Percentiles rank a stretch among this genome's conserved stretches.
phyloP scores from a whole-genome alignment of 2,329 filamentous ascomycete species.

The Fusarium graminum region DNA sequence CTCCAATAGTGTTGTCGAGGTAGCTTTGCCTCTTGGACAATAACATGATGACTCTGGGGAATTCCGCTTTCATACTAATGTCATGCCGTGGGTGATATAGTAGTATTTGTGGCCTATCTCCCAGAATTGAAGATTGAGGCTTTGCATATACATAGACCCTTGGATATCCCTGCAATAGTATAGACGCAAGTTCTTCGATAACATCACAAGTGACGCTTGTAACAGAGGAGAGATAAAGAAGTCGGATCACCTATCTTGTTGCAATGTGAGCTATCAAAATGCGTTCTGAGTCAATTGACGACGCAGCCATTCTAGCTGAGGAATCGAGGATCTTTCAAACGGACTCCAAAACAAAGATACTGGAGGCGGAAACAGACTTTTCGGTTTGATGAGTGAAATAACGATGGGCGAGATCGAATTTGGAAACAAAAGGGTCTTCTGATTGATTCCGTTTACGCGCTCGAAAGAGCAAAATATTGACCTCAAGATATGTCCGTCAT shows the following conservation, averaged over 20 bases:
- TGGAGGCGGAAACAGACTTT: constrained; percentile 6
- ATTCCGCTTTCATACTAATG: constrained; percentile 60
- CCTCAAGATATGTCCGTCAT: background rate
- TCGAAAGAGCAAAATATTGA: background rate
- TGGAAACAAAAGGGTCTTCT: constrained; percentile 4
- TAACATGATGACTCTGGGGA: constrained; percentile 56
- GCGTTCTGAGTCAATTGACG: constrained; percentile 7
- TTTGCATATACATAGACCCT: constrained; percentile 9
- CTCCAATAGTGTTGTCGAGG: constrained; percentile 64
- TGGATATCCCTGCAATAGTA: constrained; percentile 42
- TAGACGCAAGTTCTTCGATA: constrained; percentile 49
- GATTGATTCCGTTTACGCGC: background rate
- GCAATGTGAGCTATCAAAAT: constrained; percentile 3
- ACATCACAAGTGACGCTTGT: constrained; percentile 36
- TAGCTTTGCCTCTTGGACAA: constrained; percentile 61
- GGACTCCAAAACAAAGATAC: constrained; percentile 13
- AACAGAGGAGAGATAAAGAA: constrained; percentile 34
- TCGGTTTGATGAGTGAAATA: background rate
- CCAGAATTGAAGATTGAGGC: constrained; percentile 12
- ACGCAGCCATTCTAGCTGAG: constrained; percentile 5
- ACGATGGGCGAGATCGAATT: constrained; percentile 5
- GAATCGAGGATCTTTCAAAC: constrained; percentile 9
- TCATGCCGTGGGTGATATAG: constrained; percentile 11
- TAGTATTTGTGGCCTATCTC: constrained; percentile 6
- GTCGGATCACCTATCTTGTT: constrained; percentile 14